Evolutionary conservation across 257 asterid genomes (phyloP), one percentile per base, ranked within the genome.

Genomic region (Nyctanthes arbortristis): DNA sequence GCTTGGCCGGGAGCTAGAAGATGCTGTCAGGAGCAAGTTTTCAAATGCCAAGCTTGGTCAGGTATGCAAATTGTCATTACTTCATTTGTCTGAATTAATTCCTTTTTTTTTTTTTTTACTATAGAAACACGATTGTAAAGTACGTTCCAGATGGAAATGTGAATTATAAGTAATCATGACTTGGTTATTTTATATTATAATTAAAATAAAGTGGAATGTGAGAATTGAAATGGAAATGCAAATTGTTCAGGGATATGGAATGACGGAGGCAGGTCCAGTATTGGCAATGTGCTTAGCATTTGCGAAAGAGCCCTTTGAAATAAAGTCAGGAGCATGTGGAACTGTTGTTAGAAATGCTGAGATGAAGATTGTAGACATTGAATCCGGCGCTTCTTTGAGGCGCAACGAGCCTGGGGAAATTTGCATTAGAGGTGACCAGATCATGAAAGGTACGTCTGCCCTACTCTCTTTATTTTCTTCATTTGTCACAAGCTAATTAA

Each of bases 261-360:
- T 93, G 99, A 93, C 99, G 0, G 97, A 93, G 59, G 99, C 96
- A 0, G 99, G 99, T 4, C 96, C 99, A 0, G 96, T 93, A 33
- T 73, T 93, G 34, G 84, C 99, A 7, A 91, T 93, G 99, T 87
- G 99, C 66, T 76, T 87, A 72, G 96, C 96, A 1, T 91, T 93
- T 62, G 99, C 97, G 0, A 93, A 93, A 72, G 95, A 91, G 36
- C 81, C 96, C 0, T 77, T 78, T 6, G 93, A 89, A 79, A 86
- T 93, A 0, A 93, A 93, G 74, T 86, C 99, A 1, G 99, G 99
- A 14, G 91, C 96, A 0, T 91, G 96, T 52, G 99, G 99, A 18
- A 89, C 96, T 0, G 97, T 93, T 0, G 96, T 91, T 13, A 82
- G 97, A 35, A 93, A 93, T 28, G 94, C 99, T 1, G 96, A 91